These are phyloP conservation scores for Jaminaea rosea DNA, from an alignment of 1,284 basidiomycete genomes.

Conservation along the genomic window DNA sequence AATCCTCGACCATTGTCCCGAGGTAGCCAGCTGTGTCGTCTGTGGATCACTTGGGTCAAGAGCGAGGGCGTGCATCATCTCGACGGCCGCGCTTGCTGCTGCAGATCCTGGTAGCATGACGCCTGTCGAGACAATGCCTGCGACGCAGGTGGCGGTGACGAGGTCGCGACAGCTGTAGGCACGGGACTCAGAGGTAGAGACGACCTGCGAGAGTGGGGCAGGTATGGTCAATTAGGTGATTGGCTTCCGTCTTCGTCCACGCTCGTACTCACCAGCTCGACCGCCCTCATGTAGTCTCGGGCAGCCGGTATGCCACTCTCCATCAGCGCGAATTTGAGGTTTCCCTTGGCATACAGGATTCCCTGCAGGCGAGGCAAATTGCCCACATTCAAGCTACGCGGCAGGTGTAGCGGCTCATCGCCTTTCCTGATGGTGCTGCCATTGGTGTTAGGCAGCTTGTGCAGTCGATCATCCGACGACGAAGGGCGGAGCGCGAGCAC, in stretches of 20 bases:
- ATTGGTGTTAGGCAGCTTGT: conserved; percentile 2
- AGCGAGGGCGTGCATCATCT: conserved; percentile 27
- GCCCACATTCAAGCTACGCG: conserved; percentile 36
- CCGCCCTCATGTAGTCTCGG: conserved; percentile 49
- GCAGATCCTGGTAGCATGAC: conserved; percentile 26
- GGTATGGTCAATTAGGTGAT: too few relatives aligned
- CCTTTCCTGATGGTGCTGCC: too few relatives aligned
- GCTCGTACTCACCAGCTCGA: too few relatives aligned
- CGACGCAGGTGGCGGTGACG: conserved; percentile 34
- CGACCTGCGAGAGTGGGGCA: too few relatives aligned
- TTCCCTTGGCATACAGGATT: conserved; percentile 51
- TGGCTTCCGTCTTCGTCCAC: too few relatives aligned
- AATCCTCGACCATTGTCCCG: conserved; percentile 23
- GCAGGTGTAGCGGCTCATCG: conserved; percentile 15
- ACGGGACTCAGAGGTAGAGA: conserved; percentile 20
- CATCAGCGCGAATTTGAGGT: conserved; percentile 46
- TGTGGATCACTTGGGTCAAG: conserved; percentile 23
- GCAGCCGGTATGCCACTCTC: conserved; percentile 24
- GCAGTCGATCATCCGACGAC: neutral
- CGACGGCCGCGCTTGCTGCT: conserved; percentile 17
- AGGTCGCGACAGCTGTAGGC: conserved; percentile 31
- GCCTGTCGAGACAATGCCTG: conserved; percentile 33
- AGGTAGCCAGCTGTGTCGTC: conserved; percentile 16
- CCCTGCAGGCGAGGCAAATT: conserved; percentile 51
- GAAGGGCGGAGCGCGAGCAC: conserved; percentile 12